These are phyloP conservation scores for Sugiyamaella castrensis DNA, from an alignment of 1,139 yeast genomes.

Conservation along the genomic window DNA sequence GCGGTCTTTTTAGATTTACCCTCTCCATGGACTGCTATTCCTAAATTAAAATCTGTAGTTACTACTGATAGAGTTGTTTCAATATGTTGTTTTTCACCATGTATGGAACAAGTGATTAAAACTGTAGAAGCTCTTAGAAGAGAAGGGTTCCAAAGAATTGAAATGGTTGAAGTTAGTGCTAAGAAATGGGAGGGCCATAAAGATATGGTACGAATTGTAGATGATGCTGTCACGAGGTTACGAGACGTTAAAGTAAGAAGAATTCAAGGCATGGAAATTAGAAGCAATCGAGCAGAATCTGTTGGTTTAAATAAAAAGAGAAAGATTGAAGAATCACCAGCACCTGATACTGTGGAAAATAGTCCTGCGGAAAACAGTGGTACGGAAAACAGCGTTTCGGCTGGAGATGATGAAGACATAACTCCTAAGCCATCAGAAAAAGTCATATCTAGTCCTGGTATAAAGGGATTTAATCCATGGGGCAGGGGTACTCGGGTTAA, in stretches of 20 bases:
- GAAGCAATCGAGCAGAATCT: conserved; percentile 35
- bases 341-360: conserved; percentile 3
- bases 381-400: neutral
- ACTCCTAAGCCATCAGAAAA: conserved; percentile 7
- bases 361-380: no score
- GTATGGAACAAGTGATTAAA: conserved; percentile 93
- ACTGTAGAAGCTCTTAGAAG: conserved; percentile 72
- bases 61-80: conserved; percentile 54
- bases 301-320: conserved; percentile 21
- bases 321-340: conserved; percentile 18
- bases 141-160: conserved; percentile 83
- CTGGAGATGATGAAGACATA: neutral
- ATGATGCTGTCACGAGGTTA: conserved; percentile 77
- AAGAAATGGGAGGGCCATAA: conserved; percentile 88
- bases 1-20: conserved; percentile 89
- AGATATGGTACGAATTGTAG: conserved; percentile 77
- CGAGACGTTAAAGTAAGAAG: conserved; percentile 78
- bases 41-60: conserved; percentile 62
- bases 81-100: conserved; percentile 94
- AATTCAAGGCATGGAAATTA: conserved; percentile 66
- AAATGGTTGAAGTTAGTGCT: conserved; percentile 89
- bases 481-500: conserved; percentile 76
- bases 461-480: conserved; percentile 79
- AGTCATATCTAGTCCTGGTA: conserved; percentile 20
- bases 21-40: conserved; percentile 95